Conservation (phyloP, 139 green algal species). For the Astrephomene gubernaculifera region DNA sequence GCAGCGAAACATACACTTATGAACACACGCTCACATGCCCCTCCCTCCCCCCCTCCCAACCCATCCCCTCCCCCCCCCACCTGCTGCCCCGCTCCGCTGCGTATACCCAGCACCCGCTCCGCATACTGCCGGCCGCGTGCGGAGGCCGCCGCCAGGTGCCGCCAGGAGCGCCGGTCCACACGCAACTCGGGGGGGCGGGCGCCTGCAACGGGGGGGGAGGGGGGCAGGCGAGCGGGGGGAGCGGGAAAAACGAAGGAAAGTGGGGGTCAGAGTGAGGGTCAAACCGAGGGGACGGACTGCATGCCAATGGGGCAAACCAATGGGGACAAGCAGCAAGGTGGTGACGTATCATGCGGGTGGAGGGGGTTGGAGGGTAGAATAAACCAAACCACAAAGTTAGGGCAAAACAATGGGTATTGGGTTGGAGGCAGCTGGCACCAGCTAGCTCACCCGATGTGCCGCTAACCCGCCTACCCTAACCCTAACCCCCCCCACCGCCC, state of each 20-base stretch:
- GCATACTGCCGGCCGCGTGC: slow-evolving; percentile 5
- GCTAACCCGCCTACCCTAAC: neutral
- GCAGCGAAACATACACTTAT: too few species aligned
- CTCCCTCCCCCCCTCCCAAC: neutral
- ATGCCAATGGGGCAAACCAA: too few species aligned
- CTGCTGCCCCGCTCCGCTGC: neutral
- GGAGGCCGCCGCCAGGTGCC: slow-evolving; percentile 15
- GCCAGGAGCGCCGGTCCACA: slow-evolving; percentile 28
- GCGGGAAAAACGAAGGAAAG: too few species aligned
- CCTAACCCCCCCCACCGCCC: neutral
- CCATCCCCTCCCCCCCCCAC: neutral
- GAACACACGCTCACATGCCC: neutral
- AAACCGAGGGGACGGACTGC: too few species aligned
- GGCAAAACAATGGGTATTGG: neutral
- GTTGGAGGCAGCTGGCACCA: neutral
- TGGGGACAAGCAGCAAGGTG: too few species aligned
- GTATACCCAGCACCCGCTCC: slow-evolving; percentile 47
- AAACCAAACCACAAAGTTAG: neutral
- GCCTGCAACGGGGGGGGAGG: neutral
- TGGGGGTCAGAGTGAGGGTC: too few species aligned
- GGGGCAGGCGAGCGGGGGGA: neutral
- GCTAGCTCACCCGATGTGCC: too few species aligned
- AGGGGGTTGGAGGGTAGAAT: neutral
- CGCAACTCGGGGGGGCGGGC: neutral
- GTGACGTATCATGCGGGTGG: neutral